Evolutionary conservation across 1,139 yeast genomes (phyloP), one percentile per base, ranked within the genome.

Genomic region (Lodderomyces metapsilosis): DNA sequence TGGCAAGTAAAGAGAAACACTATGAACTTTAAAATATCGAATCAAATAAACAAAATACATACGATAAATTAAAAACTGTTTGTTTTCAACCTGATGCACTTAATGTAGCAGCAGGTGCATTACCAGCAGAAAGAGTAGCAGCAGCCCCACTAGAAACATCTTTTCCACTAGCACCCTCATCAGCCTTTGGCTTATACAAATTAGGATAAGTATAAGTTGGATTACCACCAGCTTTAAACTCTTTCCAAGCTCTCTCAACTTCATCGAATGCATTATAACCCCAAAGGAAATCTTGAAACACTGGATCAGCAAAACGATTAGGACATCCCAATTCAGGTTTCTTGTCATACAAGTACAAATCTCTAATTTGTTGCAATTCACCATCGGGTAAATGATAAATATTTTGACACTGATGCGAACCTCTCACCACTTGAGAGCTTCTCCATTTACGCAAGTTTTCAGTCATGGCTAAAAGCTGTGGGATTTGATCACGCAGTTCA

Each of bases 371-470:
- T 46, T 58, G 65, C 30, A 38, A 45, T 10, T 46, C 51, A 2
- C 66, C 66, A 40, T 60, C 64, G 8, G 38, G 46, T 42, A 61
- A 49, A 45, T 62, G 67, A 43, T 48, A 62, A 15, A 57, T 51
- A 27, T 51, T 40, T 38, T 58, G 50, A 40, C 57, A 51, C 16
- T 53, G 40, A 5, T 54, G 53, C 5, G 62, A 56, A 7, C 58
- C 58, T 39, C 52, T 52, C 11, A 58, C 63, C 24, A 62, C 54
- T 33, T 51, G 53, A 12, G 62, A 55, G 8, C 59, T 49, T 45
- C 66, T 53, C 41, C 51, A 51, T 46, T 58, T 61, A 17, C 66
- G 49, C 25, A 58, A 42, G 9, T 48, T 38, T 44, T 61, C 64
- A 13, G 46, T 43, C 20, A 43, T 38, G 24, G 38, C 23, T 35